phyloP scores from a whole-genome alignment of 805 yeast species.

The Alloascoidea africana region DNA sequence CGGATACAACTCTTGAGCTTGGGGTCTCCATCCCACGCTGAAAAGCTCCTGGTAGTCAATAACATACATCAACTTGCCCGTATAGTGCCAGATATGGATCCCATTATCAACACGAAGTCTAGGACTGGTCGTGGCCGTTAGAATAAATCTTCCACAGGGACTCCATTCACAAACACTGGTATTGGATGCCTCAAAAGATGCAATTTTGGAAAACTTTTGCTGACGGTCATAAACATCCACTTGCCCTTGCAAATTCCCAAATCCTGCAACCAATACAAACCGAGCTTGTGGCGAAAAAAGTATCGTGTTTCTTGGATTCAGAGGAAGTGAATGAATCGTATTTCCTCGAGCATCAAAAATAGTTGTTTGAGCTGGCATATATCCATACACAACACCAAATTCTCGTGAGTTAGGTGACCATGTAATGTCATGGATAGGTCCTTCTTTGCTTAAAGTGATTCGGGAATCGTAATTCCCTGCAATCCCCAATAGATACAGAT shows the following conservation, averaged over 20 bases:
- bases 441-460: conserved; percentile 77
- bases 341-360: conserved; percentile 93
- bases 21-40: conserved; percentile 76
- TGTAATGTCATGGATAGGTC: conserved; percentile 93
- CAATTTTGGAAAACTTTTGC: conserved; percentile 63
- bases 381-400: conserved; percentile 94
- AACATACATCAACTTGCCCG: conserved; percentile 66
- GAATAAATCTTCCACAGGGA: conserved; percentile 85
- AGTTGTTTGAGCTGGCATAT: conserved; percentile 93
- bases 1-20: conserved; percentile 38
- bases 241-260: conserved; percentile 94
- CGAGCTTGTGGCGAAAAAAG: conserved; percentile 89
- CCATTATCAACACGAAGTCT: conserved; percentile 95
- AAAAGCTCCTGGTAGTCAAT: conserved; percentile 73
- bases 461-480: conserved; percentile 87
- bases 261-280: conserved; percentile 87
- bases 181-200: conserved; percentile 81
- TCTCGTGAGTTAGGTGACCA: conserved; percentile 97
- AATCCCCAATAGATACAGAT: conserved; percentile 77
- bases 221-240: conserved; percentile 91
- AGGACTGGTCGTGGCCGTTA: conserved; percentile 96
- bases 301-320: conserved; percentile 80
- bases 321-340: conserved; percentile 66
- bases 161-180: conserved; percentile 97
- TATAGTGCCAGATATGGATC: conserved; percentile 82